Evolutionary conservation across 2,329 filamentous ascomycete genomes (phyloP).

Genomic region (Xylaria sp.): DNA sequence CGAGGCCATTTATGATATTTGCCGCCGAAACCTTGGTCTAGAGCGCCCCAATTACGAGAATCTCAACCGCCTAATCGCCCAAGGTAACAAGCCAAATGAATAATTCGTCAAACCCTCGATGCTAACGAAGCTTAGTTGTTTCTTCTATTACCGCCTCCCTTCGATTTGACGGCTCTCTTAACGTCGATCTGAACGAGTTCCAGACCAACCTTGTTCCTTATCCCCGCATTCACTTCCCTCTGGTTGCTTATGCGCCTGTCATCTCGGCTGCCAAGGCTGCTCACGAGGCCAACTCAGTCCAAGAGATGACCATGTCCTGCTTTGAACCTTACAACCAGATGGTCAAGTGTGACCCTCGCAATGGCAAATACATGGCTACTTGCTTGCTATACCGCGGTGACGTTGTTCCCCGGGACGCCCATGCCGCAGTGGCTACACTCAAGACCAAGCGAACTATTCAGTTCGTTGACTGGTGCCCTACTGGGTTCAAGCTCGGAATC

Average conservation of each 20-base stretch:
- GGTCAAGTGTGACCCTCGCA: constrained; percentile 98
- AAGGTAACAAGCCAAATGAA: constrained; percentile 67
- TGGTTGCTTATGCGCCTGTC: constrained; percentile 95
- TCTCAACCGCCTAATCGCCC: constrained; percentile 97
- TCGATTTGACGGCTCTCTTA: constrained; percentile 97
- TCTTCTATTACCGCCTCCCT: constrained; percentile 98
- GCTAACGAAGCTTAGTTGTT: constrained; percentile 73
- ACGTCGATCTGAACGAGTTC: constrained; percentile 99
- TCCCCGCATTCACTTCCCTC: constrained; percentile 98
- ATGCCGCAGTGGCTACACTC: constrained; percentile 90
- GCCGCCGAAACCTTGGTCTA: constrained; percentile 95
- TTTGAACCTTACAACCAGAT: constrained; percentile 99
- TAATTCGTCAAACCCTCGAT: constrained; percentile 31
- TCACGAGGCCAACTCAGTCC: constrained; percentile 97
- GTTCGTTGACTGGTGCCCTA: constrained; percentile 99
- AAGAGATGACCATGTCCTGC: constrained; percentile 98
- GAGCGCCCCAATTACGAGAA: constrained; percentile 99
- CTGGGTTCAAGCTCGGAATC: constrained; percentile 99
- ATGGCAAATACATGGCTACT: constrained; percentile 99
- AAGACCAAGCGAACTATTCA: constrained; percentile 99
- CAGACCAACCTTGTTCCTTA: constrained; percentile 99
- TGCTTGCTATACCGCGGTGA: constrained; percentile 98
- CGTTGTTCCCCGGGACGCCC: constrained; percentile 95
- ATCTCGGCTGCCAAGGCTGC: constrained; percentile 95
- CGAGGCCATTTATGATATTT: constrained; percentile 99